phyloP scores from a whole-genome alignment of 192 early-diverging fungal genomes.

The Funneliformis geosporum region DNA sequence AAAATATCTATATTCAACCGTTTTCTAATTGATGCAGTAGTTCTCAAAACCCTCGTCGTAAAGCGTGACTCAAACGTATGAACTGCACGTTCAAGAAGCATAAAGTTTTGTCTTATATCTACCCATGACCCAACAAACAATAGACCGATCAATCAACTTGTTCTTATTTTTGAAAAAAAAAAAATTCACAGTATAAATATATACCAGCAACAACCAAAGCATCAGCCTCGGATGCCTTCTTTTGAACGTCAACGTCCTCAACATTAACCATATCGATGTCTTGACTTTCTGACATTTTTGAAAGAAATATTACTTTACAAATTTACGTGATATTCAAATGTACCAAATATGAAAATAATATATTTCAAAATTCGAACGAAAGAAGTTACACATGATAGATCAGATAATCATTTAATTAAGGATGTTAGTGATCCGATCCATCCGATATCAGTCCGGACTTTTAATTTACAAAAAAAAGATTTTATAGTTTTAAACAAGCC shows the following conservation, averaged over 20 bases:
- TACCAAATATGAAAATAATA: no score
- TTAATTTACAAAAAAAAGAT: no score
- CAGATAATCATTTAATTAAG: no score
- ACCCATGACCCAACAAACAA: background rate
- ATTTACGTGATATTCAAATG: no score
- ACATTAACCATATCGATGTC: conserved; percentile 23
- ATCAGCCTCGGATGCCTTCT: conserved; percentile 17
- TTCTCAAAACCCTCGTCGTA: conserved; percentile 84
- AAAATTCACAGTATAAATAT: no score
- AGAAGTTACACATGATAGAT: no score
- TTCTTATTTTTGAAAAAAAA: no score
- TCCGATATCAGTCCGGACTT: no score
- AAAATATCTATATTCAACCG: conserved; percentile 69
- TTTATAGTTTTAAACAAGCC: no score
- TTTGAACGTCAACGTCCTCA: conserved; percentile 11
- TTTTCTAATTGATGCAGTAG: conserved; percentile 77
- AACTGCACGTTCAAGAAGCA: conserved; percentile 81
- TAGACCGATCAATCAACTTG: background rate
- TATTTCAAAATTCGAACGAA: no score
- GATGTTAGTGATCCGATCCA: no score
- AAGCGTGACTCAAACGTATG: conserved; percentile 84
- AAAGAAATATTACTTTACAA: no score
- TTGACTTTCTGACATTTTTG: conserved; percentile 1
- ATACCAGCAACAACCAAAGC: conserved; percentile 24
- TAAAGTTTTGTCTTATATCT: conserved; percentile 89